Conservation (phyloP, 768 basidiomycete species). For the Hypholoma fasciculare region DNA sequence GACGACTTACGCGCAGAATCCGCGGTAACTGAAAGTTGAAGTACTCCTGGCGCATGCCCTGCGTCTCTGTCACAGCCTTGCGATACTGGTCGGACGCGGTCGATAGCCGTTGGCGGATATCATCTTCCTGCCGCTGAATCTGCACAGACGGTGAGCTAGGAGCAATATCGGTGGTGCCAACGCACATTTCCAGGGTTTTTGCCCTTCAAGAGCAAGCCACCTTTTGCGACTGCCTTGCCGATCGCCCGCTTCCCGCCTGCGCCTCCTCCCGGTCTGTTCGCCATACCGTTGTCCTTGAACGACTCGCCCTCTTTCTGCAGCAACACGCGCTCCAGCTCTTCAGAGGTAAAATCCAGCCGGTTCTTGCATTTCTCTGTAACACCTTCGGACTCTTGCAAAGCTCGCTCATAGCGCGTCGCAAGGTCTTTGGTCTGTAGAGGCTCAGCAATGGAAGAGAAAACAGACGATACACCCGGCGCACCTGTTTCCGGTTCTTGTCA, state of each 20-base stretch:
- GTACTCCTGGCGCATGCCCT: conserved; percentile 92
- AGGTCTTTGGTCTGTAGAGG: conserved; percentile 81
- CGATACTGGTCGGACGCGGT: conserved; percentile 84
- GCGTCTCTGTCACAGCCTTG: conserved; percentile 88
- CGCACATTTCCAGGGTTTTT: conserved; percentile 87
- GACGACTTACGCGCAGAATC: conserved; percentile 75
- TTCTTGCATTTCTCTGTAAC: conserved; percentile 87
- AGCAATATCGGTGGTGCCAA: not conserved
- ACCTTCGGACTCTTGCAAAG: conserved; percentile 83
- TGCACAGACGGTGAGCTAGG: conserved; percentile 26
- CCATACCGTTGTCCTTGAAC: conserved; percentile 75
- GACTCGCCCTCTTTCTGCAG: conserved; percentile 96
- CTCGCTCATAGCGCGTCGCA: conserved; percentile 83
- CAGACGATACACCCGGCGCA: conserved; percentile 27
- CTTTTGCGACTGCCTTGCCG: conserved; percentile 91
- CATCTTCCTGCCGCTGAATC: conserved; percentile 94
- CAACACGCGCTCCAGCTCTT: conserved; percentile 91
- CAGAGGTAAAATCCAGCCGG: conserved; percentile 85
- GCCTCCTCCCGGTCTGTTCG: conserved; percentile 54
- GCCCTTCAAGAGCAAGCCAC: conserved; percentile 85
- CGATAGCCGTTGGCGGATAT: conserved; percentile 85
- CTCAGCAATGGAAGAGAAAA: not conserved
- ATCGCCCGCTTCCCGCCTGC: conserved; percentile 77
- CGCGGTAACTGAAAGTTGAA: conserved; percentile 97
- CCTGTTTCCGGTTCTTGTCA: conserved; percentile 91